Conservation (phyloP, 1,139 yeast species). For the Yamadazyma mexicana region DNA sequence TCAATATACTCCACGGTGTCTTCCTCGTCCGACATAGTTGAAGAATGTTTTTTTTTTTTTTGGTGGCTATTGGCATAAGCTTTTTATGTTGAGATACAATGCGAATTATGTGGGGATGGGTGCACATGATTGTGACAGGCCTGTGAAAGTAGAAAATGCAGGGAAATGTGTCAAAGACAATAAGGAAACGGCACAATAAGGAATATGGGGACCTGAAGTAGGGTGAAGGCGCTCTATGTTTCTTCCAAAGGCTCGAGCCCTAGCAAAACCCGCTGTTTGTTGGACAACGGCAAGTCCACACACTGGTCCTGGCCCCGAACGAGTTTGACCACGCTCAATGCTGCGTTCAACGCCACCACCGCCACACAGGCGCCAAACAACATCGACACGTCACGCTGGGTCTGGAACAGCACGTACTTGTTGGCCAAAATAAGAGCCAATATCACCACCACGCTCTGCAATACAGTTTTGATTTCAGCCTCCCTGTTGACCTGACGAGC, state of each 20-base stretch:
- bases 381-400: conserved; percentile 9
- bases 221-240: too few species aligned
- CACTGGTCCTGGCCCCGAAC: conserved; percentile 41
- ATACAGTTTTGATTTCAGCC: conserved; percentile 22
- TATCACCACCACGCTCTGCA: conserved; percentile 19
- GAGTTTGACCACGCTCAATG: conserved; percentile 21
- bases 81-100: too few species aligned
- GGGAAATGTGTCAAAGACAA: too few species aligned
- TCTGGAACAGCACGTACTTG: conserved; percentile 1
- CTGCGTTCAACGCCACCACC: conserved; percentile 2
- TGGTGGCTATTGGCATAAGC: too few species aligned
- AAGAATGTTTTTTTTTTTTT: too few species aligned
- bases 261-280: conserved; percentile 34
- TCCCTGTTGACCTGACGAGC: conserved; percentile 36
- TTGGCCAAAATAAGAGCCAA: conserved; percentile 3
- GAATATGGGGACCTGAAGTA: too few species aligned
- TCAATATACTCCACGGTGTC: conserved; percentile 4
- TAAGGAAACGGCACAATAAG: too few species aligned
- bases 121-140: too few species aligned
- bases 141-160: too few species aligned
- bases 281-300: conserved; percentile 40
- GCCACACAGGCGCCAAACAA: conserved; percentile 9
- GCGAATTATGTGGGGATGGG: too few species aligned
- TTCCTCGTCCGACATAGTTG: neutral
- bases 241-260: conserved; percentile 25